Percentiles rank a stretch among this genome's conserved stretches.
phyloP scores from a whole-genome alignment of 345 rosid genomes.

The Lepidium africanum region DNA sequence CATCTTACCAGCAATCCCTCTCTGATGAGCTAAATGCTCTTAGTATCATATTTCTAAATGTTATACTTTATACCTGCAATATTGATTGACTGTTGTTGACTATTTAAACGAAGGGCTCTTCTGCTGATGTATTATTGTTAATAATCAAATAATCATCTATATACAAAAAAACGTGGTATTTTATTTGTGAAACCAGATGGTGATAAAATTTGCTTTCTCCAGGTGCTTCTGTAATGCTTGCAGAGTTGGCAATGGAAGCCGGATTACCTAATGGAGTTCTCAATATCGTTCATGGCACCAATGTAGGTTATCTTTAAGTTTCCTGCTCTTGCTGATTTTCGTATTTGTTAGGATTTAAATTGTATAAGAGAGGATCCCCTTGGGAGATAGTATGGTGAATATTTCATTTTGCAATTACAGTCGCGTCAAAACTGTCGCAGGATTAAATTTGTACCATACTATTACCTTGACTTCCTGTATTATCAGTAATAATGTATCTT shows the following conservation, averaged over 20 bases:
- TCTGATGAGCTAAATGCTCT: neutral
- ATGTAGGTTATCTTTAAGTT: constrained; percentile 38
- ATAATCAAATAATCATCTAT: neutral
- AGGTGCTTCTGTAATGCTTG: constrained; percentile 93
- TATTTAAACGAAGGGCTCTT: neutral
- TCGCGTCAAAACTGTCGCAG: neutral
- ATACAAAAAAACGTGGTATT: neutral
- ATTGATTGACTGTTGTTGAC: neutral
- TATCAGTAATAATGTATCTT: neutral
- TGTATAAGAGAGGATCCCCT: neutral
- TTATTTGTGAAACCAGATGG: neutral
- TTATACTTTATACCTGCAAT: neutral
- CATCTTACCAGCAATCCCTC: neutral
- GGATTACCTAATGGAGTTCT: constrained; percentile 91
- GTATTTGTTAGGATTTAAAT: neutral
- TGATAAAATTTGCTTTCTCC: constrained; percentile 16
- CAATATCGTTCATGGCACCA: constrained; percentile 86
- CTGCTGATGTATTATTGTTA: neutral
- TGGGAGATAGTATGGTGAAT: neutral
- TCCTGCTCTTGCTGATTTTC: neutral
- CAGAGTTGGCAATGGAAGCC: constrained; percentile 93
- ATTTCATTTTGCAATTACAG: neutral
- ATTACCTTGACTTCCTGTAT: neutral
- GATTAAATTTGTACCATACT: neutral
- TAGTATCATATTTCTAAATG: neutral